These are phyloP conservation scores for Candida freyschussii DNA, from an alignment of 1,139 yeast genomes.

Conservation along the genomic window DNA sequence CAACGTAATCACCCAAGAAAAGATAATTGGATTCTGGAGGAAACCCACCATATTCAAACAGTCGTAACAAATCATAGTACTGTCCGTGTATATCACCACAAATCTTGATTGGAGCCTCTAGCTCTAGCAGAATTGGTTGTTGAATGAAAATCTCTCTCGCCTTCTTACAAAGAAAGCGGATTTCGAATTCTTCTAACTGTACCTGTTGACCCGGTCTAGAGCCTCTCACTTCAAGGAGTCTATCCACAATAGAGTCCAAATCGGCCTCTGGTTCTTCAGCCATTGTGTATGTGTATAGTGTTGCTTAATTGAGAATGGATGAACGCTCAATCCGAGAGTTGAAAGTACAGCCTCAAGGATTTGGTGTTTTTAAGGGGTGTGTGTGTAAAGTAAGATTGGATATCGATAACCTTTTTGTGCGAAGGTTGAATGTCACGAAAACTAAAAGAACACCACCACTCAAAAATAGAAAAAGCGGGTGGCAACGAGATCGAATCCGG, in stretches of 20 bases:
- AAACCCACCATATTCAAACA: constrained; percentile 96
- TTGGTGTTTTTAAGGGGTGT: too few species aligned
- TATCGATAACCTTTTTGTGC: too few species aligned
- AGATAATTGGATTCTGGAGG: constrained; percentile 98
- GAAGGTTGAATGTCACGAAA: too few species aligned
- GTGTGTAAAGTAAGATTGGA: too few species aligned
- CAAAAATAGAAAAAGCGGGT: background rate
- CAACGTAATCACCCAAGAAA: constrained; percentile 95
- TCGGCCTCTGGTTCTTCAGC: constrained; percentile 74
- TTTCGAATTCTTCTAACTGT: constrained; percentile 87
- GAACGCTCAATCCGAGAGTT: too few species aligned
- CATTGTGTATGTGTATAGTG: constrained; percentile 17
- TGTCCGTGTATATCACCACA: constrained; percentile 98
- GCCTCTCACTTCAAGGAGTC: constrained; percentile 95
- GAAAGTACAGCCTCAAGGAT: too few species aligned
- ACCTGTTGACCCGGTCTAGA: constrained; percentile 98
- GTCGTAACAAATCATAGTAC: constrained; percentile 88
- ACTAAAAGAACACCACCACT: background rate
- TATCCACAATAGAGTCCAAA: constrained; percentile 93
- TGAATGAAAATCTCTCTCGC: constrained; percentile 97
- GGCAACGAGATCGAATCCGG: background rate
- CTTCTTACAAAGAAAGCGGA: constrained; percentile 91
- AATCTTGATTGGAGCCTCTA: constrained; percentile 94
- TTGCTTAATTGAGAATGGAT: too few species aligned
- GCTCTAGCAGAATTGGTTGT: constrained; percentile 91